Evolutionary conservation across 345 rosid species (phyloP), one percentile per base, ranked within the genome.

Genomic region (Euphorbia lathyris): DNA sequence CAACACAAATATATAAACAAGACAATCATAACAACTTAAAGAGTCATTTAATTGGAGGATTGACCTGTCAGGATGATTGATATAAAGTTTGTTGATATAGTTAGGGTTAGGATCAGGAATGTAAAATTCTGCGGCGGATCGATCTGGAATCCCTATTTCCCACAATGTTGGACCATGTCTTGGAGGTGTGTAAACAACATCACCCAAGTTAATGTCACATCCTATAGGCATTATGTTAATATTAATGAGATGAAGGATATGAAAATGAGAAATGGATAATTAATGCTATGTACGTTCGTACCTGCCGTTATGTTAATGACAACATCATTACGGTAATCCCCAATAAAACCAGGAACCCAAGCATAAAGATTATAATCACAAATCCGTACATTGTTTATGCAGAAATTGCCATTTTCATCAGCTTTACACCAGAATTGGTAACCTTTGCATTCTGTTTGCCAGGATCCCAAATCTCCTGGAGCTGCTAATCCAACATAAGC

Each of bases 131-230:
- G 89, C 84, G 0, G 96, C 93, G 2, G 93, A 80, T 42, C 97
- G 86, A 80, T 94, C 89, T 26, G 98, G 97, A 67, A 83, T 74
- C 30, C 98, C 98, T 10, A 94, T 91, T 75, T 94, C 97, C 98
- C 98, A 94, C 77, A 94, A 71, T 3, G 96, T 94, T 14, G 89
- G 86, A 32, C 98, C 97, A 63, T 87, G 83, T 75, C 98, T 88
- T 57, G 96, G 95, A 63, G 97, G 95, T 65, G 86, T 83, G 52
- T 82, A 89, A 3, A 86, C 76, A 27, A 94, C 72, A 76, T 85
- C 84, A 42, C 91, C 93, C 76, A 88, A 58, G 66, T 86, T 81
- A 26, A 85, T 72, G 63, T 83, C 74, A 66, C 75, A 76, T 65
- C 89, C 97, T 94, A 80, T 40, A 40, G 43, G 43, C 43, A 40